A percentile compares a stretch with the other conserved stretches of the same genome.
phyloP scores from a whole-genome alignment of 1,139 yeast genomes.

The Candida tetrigidarum region DNA sequence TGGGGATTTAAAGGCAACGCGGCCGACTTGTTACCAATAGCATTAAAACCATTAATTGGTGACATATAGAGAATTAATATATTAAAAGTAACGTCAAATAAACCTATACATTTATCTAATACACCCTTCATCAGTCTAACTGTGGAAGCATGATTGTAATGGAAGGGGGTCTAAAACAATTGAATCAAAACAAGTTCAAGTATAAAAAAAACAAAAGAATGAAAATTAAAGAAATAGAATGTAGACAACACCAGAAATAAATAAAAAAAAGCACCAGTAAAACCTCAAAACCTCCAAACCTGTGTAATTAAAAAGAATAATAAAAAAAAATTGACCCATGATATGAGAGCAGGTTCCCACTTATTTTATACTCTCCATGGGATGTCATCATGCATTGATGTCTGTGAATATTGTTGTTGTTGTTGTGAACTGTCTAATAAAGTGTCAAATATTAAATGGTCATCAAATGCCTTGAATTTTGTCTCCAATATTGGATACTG shows the following conservation, averaged over 20 bases:
- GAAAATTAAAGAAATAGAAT: neutral
- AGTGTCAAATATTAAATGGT: slow-evolving; percentile 12
- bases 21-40: slow-evolving; percentile 66
- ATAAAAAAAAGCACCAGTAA: too few relatives aligned
- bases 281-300: too few relatives aligned
- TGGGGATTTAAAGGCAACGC: slow-evolving; percentile 90
- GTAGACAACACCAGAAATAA: neutral
- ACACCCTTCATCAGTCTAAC: too few relatives aligned
- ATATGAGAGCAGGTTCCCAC: too few relatives aligned
- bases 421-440: slow-evolving; percentile 10
- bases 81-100: neutral
- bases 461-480: slow-evolving; percentile 9
- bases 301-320: neutral
- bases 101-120: neutral
- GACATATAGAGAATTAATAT: slow-evolving; percentile 15
- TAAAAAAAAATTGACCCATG: too few relatives aligned
- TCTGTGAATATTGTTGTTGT: too few relatives aligned
- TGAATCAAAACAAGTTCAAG: too few relatives aligned
- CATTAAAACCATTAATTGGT: slow-evolving; percentile 57
- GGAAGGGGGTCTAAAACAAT: too few relatives aligned
- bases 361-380: slow-evolving; percentile 3
- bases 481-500: slow-evolving; percentile 6
- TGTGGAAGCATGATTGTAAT: too few relatives aligned
- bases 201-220: too few relatives aligned
- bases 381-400: neutral